Conservation (phyloP, 1,284 basidiomycete species). For the Stygiomarasmius scandens region DNA sequence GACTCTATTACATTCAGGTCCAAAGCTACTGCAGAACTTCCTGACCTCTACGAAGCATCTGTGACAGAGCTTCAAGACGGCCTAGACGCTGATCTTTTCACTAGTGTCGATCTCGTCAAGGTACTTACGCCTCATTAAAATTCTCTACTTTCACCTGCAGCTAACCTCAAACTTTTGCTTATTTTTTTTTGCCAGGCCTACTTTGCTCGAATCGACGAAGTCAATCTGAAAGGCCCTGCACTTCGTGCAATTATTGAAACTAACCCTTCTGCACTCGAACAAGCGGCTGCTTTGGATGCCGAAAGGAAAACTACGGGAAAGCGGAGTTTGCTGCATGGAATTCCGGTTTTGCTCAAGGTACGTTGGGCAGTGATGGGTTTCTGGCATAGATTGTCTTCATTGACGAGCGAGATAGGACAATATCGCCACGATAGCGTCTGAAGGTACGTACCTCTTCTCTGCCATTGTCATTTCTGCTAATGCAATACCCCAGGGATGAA, state of each 20-base stretch:
- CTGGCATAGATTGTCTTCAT: background rate
- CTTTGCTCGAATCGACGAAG: constrained; percentile 70
- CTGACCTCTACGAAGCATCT: constrained; percentile 68
- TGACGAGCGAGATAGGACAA: background rate
- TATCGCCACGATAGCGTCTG: constrained; percentile 5
- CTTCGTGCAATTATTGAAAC: constrained; percentile 66
- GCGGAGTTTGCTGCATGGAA: constrained; percentile 63
- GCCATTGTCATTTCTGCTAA: background rate
- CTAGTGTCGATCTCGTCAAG: constrained; percentile 68
- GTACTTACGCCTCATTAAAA: constrained; percentile 32
- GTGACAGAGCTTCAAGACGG: constrained; percentile 58
- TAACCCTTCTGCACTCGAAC: constrained; percentile 58
- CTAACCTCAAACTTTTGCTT: too few relatives aligned
- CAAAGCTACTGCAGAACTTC: constrained; percentile 27
- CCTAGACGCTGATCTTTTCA: constrained; percentile 53
- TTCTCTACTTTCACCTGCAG: too few relatives aligned
- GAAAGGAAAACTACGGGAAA: constrained; percentile 51
- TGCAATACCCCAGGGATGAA: constrained; percentile 55
- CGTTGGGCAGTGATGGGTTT: background rate
- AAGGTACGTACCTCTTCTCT: background rate
- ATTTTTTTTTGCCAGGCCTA: too few relatives aligned
- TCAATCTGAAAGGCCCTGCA: constrained; percentile 61
- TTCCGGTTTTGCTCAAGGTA: constrained; percentile 70
- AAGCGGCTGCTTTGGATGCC: constrained; percentile 55
- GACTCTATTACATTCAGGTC: background rate